Base-by-base conservation (phyloP, 2,329 filamentous ascomycete species). In the Stagonosporopsis cucurbitacearum region DNA sequence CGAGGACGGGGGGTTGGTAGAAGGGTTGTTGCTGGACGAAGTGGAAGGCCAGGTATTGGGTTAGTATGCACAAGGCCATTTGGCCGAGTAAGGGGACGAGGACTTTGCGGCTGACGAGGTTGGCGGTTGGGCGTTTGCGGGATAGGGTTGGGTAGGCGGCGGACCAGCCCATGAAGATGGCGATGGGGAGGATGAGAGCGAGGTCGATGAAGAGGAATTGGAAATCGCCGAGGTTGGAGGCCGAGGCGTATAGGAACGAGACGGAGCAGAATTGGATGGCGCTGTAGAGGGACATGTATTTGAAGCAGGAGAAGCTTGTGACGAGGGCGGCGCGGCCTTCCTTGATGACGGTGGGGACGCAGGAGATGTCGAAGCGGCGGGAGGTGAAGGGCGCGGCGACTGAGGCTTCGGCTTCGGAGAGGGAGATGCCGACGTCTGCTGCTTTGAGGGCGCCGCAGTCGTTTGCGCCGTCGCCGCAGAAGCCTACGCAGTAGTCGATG, bases 301-400 rank as follows among this genome's bases (percentile, higher is more conserved):
- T 99, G 84, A 99, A 99, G 80, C 95, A 99, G 79, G 91, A 96
- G 80, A 99, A 99, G 76, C 92, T 96, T 12, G 95, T 99, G n/a
- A 98, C 93, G 30, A 99, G 83, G 30, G 96, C 91, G 19, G 94
- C 94, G 60, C 96, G 88, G 19, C 95, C 95, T 80, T 99, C 95
- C 63, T 92, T 76, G 61, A 99, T 98, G 61, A 99, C 88, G 69
- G 94, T 88, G 7, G 94, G 89, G 4, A 99, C 94, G 74, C 95
- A 99, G 12, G 90, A 90, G 67, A 99, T 98, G 73, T 99, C 95
- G 72, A 99, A 99, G 17, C 97, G 83, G 32, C 93, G 87, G 52
- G 92, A 96, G 0, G 95, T 99, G 67, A 99, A 99, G 0, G 96
- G 95, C 1, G 96, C 95, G n/a, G 95, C 95, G 25, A 99, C 95